Conservation (phyloP, 2,329 filamentous ascomycete species). For the Aureobasidium vineae region DNA sequence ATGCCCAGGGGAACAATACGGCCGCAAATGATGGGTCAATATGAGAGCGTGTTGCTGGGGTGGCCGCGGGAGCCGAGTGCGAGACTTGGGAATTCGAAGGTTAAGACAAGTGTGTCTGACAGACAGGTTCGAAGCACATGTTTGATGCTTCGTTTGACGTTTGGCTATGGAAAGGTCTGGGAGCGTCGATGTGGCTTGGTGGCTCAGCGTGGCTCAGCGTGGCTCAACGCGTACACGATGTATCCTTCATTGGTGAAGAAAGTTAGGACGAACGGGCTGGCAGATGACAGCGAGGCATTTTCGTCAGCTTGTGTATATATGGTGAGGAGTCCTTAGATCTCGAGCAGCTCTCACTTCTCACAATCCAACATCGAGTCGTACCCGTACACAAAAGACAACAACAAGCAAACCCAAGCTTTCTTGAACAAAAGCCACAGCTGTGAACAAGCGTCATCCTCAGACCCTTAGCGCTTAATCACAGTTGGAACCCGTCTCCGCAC, state of each 20-base stretch:
- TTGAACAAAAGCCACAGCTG: not conserved
- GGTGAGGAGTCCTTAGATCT: not conserved
- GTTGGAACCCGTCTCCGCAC: constrained; percentile 13
- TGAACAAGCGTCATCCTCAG: constrained; percentile 10
- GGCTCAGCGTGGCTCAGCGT: constrained; percentile 14
- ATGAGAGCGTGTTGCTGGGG: not conserved
- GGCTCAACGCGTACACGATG: not conserved
- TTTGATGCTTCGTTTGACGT: constrained; percentile 4
- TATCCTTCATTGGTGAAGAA: not conserved
- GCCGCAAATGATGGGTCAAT: not conserved
- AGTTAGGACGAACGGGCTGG: not conserved
- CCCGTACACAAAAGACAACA: not conserved
- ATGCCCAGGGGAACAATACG: not conserved
- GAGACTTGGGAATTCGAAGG: not conserved
- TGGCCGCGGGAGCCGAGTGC: constrained; percentile 7
- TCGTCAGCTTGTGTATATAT: not conserved
- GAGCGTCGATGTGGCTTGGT: constrained; percentile 20
- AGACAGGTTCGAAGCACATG: constrained; percentile 1
- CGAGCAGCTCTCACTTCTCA: not conserved
- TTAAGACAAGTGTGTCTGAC: not conserved
- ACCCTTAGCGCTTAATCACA: constrained; percentile 20
- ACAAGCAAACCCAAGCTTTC: constrained; percentile 8
- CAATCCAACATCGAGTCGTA: not conserved
- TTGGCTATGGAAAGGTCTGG: constrained; percentile 5
- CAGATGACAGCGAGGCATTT: not conserved